Base-by-base conservation (phyloP, 2,329 filamentous ascomycete genomes). In the Paecilomyces dactylethromorphus region DNA sequence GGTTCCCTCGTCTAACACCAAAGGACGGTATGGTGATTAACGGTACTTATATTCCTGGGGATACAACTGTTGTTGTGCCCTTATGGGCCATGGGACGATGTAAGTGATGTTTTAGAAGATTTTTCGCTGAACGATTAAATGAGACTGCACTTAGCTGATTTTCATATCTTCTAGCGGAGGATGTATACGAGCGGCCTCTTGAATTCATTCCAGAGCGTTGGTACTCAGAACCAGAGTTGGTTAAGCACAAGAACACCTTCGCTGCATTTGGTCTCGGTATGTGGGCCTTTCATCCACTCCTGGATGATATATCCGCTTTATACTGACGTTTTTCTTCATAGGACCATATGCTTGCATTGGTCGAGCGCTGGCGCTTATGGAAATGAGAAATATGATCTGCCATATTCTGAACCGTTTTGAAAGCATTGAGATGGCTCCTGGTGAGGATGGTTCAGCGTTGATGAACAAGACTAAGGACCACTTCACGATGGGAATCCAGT, bases 201-300 rank as follows among this genome's bases (percentile, higher is more conserved):
- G 68, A 72, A 22, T 78, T 78, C 58, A 56, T 77, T 50, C 70
- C 76, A 21, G 65, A 77, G 57, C 62, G 75, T 18, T 71, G 71
- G 62, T 66, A 62, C 31, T 58, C 57, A 2, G 13, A 57, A 22
- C 60, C 62, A 2, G 59, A 68, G 31, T 49, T 68, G 31, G 59
- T 68, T 12, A 62, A 56, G 26, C 33, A 66, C 13, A 58, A 57
- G 18, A n/a, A 32, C 15, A 64, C 62, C 11, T 65, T 59, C 49
- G 59, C 58, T 11, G 63, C 66, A 12, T 67, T 67, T 58, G 59
- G 58, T 11, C 31, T 62, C 7, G 64, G 64, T 66, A 60, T 35
- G 32, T 35, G 32, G 11, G 4, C 15, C 32, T 35, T 35, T 35
- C n/a, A n/a, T n/a, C n/a, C n/a, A 13, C 32, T 10, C 32, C 8